Evolutionary conservation across 2,329 filamentous ascomycete species (phyloP), one percentile per base, ranked within the genome.

Genomic region (Pseudohalonectria lignicola): DNA sequence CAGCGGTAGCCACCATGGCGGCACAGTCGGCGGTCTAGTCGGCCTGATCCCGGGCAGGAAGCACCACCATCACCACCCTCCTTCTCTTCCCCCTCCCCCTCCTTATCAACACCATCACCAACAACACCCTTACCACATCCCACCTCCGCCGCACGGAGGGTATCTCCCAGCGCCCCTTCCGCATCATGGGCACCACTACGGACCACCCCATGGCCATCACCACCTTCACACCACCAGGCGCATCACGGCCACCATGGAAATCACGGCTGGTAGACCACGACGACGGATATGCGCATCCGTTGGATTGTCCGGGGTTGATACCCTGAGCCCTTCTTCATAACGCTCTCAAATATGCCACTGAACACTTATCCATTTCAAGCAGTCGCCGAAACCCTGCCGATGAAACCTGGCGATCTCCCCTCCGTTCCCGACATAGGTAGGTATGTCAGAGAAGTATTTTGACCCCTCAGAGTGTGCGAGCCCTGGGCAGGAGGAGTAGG

Each of bases 1-100:
- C 36, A 43, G 45, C 8, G 37, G 37, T n/a, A 38, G 44, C 3
- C 34, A 35, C 13, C 29, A 31, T 9, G n/a, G 23, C 15, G 20
- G 33, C 4, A n/a, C n/a, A n/a, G 34, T 33, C 13, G 29, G 39
- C 10, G 29, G 29, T 5, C 28, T 36, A n/a, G 18, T 38, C 17
- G 28, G 20, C 10, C 8, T 38, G 36, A 38, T 38, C 30, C 36
- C 36, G 10, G 34, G 34, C 17, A 18, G 17, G 3, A 29, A 20
- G 13, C 16, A 8, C 10, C 21, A 25, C 11, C 35, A 37, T 10
- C 21, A 37, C 16, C 13, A 19, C 17, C 35, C 17, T 13, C 34
- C 25, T 17, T 10, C 10, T 17, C n/a, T 12, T 31, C 13, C 10
- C 13, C 33, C 23, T n/a, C 12, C 15, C 17, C 25, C n/a, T 20